Evolutionary conservation across 2,329 filamentous ascomycete species (phyloP).

Genomic region (Celoporthe dispersa): DNA sequence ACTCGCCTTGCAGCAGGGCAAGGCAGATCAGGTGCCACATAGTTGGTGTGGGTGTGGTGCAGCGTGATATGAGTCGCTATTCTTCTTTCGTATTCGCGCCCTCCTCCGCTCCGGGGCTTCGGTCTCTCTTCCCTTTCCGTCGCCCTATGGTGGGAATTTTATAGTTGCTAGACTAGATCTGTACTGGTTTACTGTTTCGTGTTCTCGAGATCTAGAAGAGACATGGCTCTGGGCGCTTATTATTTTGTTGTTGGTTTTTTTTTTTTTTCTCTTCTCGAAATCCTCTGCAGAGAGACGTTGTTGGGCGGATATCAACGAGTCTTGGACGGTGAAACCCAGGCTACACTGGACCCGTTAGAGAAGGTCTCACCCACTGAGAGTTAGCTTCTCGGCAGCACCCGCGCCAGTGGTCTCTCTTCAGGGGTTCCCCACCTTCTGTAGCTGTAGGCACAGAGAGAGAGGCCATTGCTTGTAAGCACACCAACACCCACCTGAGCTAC

Average conservation of each 20-base stretch:
- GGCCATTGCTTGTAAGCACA: neutral
- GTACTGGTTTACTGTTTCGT: neutral
- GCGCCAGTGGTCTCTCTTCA: neutral
- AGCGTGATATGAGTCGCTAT: neutral
- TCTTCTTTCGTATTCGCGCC: neutral
- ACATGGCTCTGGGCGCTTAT: neutral
- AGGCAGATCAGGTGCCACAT: neutral
- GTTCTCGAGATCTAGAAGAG: neutral
- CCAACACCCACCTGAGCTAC: neutral
- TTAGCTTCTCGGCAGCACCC: neutral
- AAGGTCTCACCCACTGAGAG: neutral
- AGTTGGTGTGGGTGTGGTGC: neutral
- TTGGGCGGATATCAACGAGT: neutral
- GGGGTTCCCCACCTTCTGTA: neutral
- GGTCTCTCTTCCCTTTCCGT: neutral
- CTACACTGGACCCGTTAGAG: neutral
- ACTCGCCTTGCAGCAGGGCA: neutral
- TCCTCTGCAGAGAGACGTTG: neutral
- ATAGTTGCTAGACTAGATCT: neutral
- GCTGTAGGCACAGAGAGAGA: neutral
- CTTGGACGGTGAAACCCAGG: neutral
- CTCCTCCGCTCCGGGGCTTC: neutral
- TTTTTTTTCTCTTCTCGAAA: too few species aligned
- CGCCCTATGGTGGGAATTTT: neutral
- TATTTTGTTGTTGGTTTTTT: neutral